These are phyloP conservation scores for Cenchrus fungigraminus DNA, from an alignment of 176 grass and related monocot species.

Conservation along the genomic window DNA sequence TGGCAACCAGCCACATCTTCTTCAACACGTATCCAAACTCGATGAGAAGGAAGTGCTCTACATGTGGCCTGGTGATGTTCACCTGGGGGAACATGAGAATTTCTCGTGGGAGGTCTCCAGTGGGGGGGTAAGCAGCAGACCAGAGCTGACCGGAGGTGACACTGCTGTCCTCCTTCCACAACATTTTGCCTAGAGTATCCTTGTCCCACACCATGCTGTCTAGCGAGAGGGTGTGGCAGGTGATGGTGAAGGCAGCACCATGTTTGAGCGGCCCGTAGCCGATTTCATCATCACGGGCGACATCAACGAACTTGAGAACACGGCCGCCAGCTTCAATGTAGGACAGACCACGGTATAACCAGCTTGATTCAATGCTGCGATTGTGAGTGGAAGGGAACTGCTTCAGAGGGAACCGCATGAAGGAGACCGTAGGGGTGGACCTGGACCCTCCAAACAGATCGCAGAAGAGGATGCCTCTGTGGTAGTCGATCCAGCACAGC, in stretches of 20 bases:
- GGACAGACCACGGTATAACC: background rate
- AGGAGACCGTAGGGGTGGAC: background rate
- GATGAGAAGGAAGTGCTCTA: background rate
- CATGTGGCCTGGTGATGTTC: background rate
- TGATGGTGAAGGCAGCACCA: slow-evolving; percentile 13
- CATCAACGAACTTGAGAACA: slow-evolving; percentile 3
- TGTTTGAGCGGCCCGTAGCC: background rate
- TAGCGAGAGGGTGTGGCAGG: background rate
- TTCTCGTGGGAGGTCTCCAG: background rate
- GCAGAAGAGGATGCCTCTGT: background rate
- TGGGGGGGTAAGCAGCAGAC: background rate
- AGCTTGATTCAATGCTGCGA: background rate
- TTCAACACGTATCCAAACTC: background rate
- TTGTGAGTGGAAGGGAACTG: background rate
- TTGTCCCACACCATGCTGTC: too few species aligned
- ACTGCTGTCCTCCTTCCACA: background rate
- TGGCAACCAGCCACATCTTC: slow-evolving; percentile 16
- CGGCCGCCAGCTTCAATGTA: too few species aligned
- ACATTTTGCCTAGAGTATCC: too few species aligned
- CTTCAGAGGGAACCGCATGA: background rate
- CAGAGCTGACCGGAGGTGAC: background rate
- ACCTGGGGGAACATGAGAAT: slow-evolving; percentile 13
- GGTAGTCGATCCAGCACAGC: background rate
- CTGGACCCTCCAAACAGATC: background rate
- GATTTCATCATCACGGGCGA: background rate